Evolutionary conservation across 164 flowering plant genomes (phyloP), one percentile per base, ranked within the genome.

Genomic region (Brasenia schreberi): DNA sequence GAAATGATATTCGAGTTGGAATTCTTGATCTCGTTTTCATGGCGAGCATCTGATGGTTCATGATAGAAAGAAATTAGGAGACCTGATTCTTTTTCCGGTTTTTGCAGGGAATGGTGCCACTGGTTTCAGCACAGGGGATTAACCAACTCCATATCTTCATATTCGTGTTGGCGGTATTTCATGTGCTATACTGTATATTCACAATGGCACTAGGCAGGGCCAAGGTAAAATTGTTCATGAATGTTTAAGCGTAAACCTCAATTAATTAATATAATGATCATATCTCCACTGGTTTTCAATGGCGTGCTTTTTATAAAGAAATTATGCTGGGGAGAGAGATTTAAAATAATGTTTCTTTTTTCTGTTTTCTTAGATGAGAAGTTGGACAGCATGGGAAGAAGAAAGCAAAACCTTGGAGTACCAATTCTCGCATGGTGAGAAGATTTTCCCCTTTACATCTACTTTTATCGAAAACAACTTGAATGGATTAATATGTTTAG

Each of bases 101-200:
- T 14, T 16, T 73, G 66, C 76, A 85, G 87, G 85, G 84, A 3
- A 75, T 81, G 70, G 89, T 75, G 81, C 79, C 91, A 7, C 67
- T 86, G 66, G 19, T 86, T 67, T 83, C 88, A 0, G 74, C 78
- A 42, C n/a, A 44, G 16, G 92, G 85, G 0, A 77, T 87, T 4
- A 85, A 87, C 66, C 88, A 87, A 27, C 89, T 89, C 6, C 96
- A 89, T 66, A 84, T 84, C 7, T 87, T 90, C 76, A 90, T 87
- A 45, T 89, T 86, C 66, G 82, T 77, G 0, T 70, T 89, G 67
- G 91, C 89, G 0, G 66, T 84, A 19, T 80, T 70, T 23, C 96
- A 87, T 27, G 81, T 89, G 2, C 77, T 86, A 43, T 84, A 85
- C 45, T 84, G 91, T 61, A 64, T 82, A 7, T 6, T 76, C 39